phyloP scores from a whole-genome alignment of 2,329 filamentous ascomycete genomes.

The Setomelanomma holmii region DNA sequence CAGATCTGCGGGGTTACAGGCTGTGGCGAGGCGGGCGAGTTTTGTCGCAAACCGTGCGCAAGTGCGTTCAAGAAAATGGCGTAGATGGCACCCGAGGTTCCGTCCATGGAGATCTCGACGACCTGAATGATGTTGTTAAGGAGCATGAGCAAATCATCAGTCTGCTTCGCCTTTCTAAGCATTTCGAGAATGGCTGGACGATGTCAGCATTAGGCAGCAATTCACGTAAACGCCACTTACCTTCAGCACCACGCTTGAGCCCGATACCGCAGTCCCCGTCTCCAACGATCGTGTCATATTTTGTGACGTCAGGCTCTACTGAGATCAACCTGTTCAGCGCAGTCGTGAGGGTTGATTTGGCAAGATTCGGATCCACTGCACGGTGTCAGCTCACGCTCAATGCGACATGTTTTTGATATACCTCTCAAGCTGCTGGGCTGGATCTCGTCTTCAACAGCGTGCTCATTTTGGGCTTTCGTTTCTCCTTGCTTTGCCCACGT shows the following conservation, averaged over 20 bases:
- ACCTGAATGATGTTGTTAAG: constrained; percentile 67
- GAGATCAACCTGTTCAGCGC: constrained; percentile 68
- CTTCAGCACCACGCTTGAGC: constrained; percentile 85
- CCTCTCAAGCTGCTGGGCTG: constrained; percentile 61
- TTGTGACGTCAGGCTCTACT: constrained; percentile 70
- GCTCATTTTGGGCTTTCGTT: constrained; percentile 50
- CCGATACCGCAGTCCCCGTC: constrained; percentile 91
- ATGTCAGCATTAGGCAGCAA: constrained; percentile 31
- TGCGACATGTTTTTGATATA: constrained; percentile 38
- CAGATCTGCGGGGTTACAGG: constrained; percentile 60
- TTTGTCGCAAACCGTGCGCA: constrained; percentile 69
- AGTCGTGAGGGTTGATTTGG: constrained; percentile 61
- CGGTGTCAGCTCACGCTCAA: constrained; percentile 12
- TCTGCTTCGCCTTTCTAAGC: constrained; percentile 52
- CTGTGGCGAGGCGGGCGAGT: constrained; percentile 56
- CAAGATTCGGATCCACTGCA: constrained; percentile 59
- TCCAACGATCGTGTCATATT: constrained; percentile 80
- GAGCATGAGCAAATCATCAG: constrained; percentile 66
- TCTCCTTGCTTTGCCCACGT: constrained; percentile 64
- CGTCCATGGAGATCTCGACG: constrained; percentile 75
- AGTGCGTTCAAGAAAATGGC: constrained; percentile 92
- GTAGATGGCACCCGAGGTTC: constrained; percentile 77
- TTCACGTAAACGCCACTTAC: constrained; percentile 46
- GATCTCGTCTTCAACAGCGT: constrained; percentile 51
- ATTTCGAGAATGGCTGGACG: constrained; percentile 51